Percentiles rank a stretch among this genome's conserved stretches.
Evolutionary conservation across 768 basidiomycete species (phyloP).

Genomic region (Amanita jacksonii): DNA sequence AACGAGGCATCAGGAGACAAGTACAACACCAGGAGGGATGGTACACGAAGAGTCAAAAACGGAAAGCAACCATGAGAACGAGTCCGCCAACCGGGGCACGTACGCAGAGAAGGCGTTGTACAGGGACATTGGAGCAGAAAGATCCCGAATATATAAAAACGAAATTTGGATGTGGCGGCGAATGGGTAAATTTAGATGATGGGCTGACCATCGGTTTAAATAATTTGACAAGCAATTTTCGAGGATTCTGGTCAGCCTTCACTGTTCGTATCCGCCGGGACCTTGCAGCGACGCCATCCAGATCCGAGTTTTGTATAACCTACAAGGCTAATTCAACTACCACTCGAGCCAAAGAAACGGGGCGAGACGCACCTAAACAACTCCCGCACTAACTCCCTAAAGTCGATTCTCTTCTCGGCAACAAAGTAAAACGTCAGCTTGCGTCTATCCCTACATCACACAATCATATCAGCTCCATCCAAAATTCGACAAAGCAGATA

Average conservation of each 20-base stretch:
- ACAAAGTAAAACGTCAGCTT: constrained; percentile 98
- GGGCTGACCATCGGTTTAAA: too few species aligned
- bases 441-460: constrained; percentile 73
- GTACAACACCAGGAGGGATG: background rate
- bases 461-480: background rate
- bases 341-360: constrained; percentile 5
- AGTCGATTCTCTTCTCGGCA: constrained; percentile 92
- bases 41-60: background rate
- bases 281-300: constrained; percentile 88
- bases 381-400: constrained; percentile 92
- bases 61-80: background rate
- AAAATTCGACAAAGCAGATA: background rate
- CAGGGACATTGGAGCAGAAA: background rate
- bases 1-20: too few species aligned
- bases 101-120: background rate
- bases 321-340: constrained; percentile 18
- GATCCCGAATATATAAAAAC: background rate
- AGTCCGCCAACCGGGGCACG: background rate
- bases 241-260: too few species aligned
- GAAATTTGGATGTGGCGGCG: too few species aligned
- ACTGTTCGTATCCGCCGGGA: constrained; percentile 30
- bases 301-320: constrained; percentile 88
- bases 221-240: too few species aligned
- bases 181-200: too few species aligned
- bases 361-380: constrained; percentile 61